These are phyloP conservation scores for Pichia sp. DNA, from an alignment of 1,139 yeast genomes.

Conservation along the genomic window DNA sequence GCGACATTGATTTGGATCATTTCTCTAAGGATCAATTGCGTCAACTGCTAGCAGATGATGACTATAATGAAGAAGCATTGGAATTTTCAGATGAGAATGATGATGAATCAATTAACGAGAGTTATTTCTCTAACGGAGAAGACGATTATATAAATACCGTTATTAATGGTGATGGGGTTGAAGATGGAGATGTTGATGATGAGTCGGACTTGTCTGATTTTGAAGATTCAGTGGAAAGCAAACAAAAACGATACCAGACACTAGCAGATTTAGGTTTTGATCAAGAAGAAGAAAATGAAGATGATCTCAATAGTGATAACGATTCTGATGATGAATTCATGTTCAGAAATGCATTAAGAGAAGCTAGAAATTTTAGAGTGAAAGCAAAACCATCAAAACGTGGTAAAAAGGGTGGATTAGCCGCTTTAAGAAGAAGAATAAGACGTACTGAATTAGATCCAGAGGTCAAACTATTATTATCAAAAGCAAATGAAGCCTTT, in stretches of 20 bases:
- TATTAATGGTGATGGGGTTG: constrained; percentile 29
- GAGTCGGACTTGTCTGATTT: constrained; percentile 17
- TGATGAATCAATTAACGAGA: too few relatives aligned
- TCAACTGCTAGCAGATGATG: constrained; percentile 30
- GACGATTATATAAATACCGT: too few relatives aligned
- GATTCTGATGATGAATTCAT: constrained; percentile 40
- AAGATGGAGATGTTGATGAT: constrained; percentile 25
- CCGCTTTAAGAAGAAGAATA: constrained; percentile 34
- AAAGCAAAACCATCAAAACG: constrained; percentile 26
- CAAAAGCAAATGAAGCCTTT: constrained; percentile 76
- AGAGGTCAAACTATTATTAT: constrained; percentile 57
- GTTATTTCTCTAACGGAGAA: too few relatives aligned
- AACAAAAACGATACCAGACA: constrained; percentile 14
- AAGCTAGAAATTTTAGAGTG: constrained; percentile 53
- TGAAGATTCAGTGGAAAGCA: constrained; percentile 17
- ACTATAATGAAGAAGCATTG: constrained; percentile 32
- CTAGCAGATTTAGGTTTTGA: constrained; percentile 22
- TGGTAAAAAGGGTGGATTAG: constrained; percentile 26
- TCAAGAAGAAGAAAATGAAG: constrained; percentile 27
- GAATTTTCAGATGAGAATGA: constrained; percentile 25
- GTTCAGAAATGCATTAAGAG: constrained; percentile 57
- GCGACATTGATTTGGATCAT: constrained; percentile 21
- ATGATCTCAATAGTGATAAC: constrained; percentile 26
- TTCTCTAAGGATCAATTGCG: constrained; percentile 27
- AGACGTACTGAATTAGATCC: constrained; percentile 54